A percentile compares a stretch with the other conserved stretches of the same genome.
Conservation (phyloP, 371 early-diverging fungal species). For the Mortierella sp. region DNA sequence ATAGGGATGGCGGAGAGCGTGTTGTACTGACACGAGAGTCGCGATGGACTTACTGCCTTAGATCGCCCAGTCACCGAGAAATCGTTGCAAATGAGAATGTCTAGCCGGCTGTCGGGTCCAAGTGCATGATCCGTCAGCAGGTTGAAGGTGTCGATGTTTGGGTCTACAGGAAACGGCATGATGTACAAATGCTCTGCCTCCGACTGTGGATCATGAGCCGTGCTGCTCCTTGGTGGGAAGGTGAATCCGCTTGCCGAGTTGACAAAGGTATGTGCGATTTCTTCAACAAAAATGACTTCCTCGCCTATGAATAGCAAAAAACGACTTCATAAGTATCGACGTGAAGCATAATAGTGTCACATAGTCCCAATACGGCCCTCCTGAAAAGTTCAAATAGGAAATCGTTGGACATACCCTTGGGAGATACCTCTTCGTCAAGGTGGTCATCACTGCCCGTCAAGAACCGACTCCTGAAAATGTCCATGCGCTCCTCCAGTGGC, state of each 20-base stretch:
- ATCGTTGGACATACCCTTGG: constrained; percentile 17
- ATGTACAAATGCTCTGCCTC: constrained; percentile 57
- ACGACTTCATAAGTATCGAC: background rate
- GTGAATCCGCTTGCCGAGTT: constrained; percentile 27
- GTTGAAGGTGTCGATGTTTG: constrained; percentile 59
- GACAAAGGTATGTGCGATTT: constrained; percentile 21
- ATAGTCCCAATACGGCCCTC: too few species aligned
- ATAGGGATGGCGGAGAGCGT: constrained; percentile 31
- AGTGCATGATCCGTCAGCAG: constrained; percentile 62
- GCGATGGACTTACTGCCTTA: constrained; percentile 3
- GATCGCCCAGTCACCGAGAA: constrained; percentile 12
- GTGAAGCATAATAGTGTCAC: too few species aligned
- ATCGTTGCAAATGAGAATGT: constrained; percentile 62
- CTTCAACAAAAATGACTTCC: constrained; percentile 58
- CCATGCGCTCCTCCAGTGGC: constrained; percentile 74
- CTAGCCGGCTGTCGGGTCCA: constrained; percentile 56
- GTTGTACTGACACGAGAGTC: constrained; percentile 21
- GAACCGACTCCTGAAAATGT: constrained; percentile 69
- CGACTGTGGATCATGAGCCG: constrained; percentile 14
- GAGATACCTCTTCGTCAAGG: background rate
- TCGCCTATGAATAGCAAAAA: constrained; percentile 38
- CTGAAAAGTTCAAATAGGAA: too few species aligned
- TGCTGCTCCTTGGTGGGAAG: constrained; percentile 39
- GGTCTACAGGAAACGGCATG: constrained; percentile 31
- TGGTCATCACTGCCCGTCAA: constrained; percentile 72